These are phyloP conservation scores for Hansenula lynferdii DNA, from an alignment of 1,139 yeast species.

Conservation along the genomic window DNA sequence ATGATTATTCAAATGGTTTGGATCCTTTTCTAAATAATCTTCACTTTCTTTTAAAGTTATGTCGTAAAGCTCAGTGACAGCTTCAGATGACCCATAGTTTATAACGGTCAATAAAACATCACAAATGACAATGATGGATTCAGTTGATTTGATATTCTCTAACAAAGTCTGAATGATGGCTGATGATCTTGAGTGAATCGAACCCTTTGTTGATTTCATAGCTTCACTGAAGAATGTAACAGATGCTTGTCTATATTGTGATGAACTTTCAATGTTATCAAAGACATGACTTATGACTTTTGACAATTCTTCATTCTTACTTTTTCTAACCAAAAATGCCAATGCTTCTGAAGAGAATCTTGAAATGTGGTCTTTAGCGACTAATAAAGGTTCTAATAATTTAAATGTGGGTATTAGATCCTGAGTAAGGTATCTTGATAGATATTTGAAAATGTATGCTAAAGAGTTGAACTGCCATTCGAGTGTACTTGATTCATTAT, in stretches of 20 bases:
- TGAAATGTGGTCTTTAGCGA: conserved; percentile 58
- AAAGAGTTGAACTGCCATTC: conserved; percentile 84
- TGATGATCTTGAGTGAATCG: conserved; percentile 69
- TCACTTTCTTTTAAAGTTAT: conserved; percentile 29
- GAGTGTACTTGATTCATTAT: conserved; percentile 58
- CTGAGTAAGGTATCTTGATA: conserved; percentile 56
- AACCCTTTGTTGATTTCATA: conserved; percentile 63
- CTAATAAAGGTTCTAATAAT: conserved; percentile 60
- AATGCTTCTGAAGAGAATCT: conserved; percentile 90
- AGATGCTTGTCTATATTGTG: conserved; percentile 49
- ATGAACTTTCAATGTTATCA: conserved; percentile 37
- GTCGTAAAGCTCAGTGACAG: conserved; percentile 43
- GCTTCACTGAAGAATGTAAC: conserved; percentile 68
- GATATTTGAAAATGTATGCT: conserved; percentile 86
- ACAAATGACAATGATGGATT: conserved; percentile 41
- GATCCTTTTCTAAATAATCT: conserved; percentile 13
- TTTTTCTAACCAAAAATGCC: conserved; percentile 75
- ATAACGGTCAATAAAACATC: conserved; percentile 60
- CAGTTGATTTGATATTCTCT: conserved; percentile 28
- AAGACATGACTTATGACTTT: conserved; percentile 48
- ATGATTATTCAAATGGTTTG: conserved; percentile 8
- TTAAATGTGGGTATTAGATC: conserved; percentile 68
- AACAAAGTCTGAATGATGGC: conserved; percentile 43
- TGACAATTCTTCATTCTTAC: conserved; percentile 44
- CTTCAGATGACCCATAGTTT: conserved; percentile 54